Evolutionary conservation across 2,329 filamentous ascomycete species (phyloP), one percentile per base, ranked within the genome.

Genomic region (Helicocarpus griseus): DNA sequence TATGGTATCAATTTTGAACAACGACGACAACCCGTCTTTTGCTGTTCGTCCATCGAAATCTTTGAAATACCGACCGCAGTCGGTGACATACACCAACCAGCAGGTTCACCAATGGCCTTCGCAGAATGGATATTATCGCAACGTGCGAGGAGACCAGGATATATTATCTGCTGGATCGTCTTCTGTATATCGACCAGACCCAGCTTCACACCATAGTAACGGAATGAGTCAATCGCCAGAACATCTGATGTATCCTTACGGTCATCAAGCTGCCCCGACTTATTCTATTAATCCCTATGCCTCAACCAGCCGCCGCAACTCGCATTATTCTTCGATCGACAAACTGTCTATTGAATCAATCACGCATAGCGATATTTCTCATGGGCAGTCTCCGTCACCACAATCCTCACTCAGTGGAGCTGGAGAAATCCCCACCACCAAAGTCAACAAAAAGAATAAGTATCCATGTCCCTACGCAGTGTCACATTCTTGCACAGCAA

Each of bases 391-490:
- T 17, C 56, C 63, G 3, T 65, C 64, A 4, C 63, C 65, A 36
- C 57, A 58, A 45, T 53, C 59, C 6, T 58, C 61, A 22, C 54
- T 62, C 31, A 54, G 55, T 33, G 60, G 55, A 13, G 52, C 60
- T 6, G 58, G 58, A 22, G 65, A 67, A 29, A 50, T 54, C 19
- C 48, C 54, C 13, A 52, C 58, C 17, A 14, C 49, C 60, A 14
- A 62, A 59, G 19, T 60, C 60, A 50, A 24, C 4, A 69, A 69
- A 50, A 83, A 83, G 69, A 83, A 82, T 65, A 81, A 80, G 66
- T 83, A 83, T 58, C 80, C 81, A 2, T 84, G 81, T 57, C 81
- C 81, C 0, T 79, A 82, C 62, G 78, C 80, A 2, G 75, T 77
- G 57, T 73, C 77, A 48, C 79, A 76, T 62, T 71, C 73, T 49